Conservation (phyloP, 1,284 basidiomycete species). For the Malassezia japonica region DNA sequence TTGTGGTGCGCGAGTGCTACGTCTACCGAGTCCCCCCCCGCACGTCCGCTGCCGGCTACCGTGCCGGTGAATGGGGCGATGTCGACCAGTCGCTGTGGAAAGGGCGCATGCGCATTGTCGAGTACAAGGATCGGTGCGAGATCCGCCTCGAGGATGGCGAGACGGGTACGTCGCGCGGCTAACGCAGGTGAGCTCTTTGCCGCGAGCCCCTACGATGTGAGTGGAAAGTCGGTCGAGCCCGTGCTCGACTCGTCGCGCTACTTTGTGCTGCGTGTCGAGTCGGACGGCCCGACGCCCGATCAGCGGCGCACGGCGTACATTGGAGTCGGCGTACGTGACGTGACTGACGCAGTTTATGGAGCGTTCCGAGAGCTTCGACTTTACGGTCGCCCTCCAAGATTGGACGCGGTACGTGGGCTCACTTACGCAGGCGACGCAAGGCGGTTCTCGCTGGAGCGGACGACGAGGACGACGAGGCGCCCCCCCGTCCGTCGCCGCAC, state of each 20-base stretch:
- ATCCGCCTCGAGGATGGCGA: conserved; percentile 40
- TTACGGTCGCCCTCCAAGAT: conserved; percentile 68
- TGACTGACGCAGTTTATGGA: conserved; percentile 33
- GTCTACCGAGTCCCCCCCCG: conserved; percentile 59
- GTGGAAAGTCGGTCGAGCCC: conserved; percentile 73
- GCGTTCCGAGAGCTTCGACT: conserved; percentile 41
- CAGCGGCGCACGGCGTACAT: conserved; percentile 38
- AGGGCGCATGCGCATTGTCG: conserved; percentile 72
- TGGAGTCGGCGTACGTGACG: conserved; percentile 39
- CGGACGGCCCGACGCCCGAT: conserved; percentile 25
- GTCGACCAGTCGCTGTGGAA: conserved; percentile 74
- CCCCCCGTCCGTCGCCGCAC: conserved; percentile 36
- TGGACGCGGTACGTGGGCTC: conserved; percentile 66
- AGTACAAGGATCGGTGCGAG: conserved; percentile 52
- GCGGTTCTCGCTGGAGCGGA: conserved; percentile 15
- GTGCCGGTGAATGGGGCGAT: conserved; percentile 57
- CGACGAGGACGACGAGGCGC: conserved; percentile 7
- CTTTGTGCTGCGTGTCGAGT: conserved; percentile 77
- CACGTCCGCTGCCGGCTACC: conserved; percentile 56
- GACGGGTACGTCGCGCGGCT: conserved; percentile 40
- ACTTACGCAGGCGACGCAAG: conserved; percentile 29
- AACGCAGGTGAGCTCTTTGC: conserved; percentile 64
- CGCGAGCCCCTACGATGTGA: conserved; percentile 72
- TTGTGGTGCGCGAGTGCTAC: conserved; percentile 73
- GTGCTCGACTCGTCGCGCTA: conserved; percentile 93